Evolutionary conservation across 306 rosid genomes (phyloP).

Genomic region (Sesbania bispinosa): DNA sequence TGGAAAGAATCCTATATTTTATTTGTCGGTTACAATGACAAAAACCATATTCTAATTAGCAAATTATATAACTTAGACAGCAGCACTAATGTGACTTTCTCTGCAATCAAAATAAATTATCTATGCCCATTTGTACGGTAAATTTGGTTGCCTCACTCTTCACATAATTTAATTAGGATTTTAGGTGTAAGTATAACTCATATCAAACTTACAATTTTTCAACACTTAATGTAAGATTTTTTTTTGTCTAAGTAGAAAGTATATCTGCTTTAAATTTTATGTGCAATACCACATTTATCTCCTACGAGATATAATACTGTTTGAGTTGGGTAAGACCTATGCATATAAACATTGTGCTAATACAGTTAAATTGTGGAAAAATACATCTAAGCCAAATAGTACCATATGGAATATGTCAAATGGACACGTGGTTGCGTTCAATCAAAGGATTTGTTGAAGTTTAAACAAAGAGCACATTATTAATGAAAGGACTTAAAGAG

Average conservation of each 20-base stretch:
- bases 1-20: slow-evolving; percentile 30
- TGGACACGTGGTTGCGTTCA: slow-evolving; percentile 30
- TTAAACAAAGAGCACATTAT: not conserved
- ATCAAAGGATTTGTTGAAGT: not conserved
- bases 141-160: not conserved
- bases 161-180: too few relatives aligned
- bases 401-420: not conserved
- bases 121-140: not conserved
- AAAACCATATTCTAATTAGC: not conserved
- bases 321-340: too few relatives aligned
- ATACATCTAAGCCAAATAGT: not conserved
- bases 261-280: not conserved
- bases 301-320: too few relatives aligned
- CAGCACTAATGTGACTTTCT: slow-evolving; percentile 11
- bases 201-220: too few relatives aligned
- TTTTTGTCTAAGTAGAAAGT: not conserved
- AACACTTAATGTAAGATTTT: not conserved
- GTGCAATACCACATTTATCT: too few relatives aligned
- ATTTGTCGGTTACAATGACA: slow-evolving; percentile 30
- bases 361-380: not conserved
- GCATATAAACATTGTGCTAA: too few relatives aligned
- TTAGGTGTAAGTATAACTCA: too few relatives aligned
- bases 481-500: not conserved
- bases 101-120: slow-evolving; percentile 15
- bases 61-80: not conserved